Percentiles rank a stretch among this genome's conserved stretches.
Conservation (phyloP, 1,284 basidiomycete genomes). For the Nidula niveotomentosa region DNA sequence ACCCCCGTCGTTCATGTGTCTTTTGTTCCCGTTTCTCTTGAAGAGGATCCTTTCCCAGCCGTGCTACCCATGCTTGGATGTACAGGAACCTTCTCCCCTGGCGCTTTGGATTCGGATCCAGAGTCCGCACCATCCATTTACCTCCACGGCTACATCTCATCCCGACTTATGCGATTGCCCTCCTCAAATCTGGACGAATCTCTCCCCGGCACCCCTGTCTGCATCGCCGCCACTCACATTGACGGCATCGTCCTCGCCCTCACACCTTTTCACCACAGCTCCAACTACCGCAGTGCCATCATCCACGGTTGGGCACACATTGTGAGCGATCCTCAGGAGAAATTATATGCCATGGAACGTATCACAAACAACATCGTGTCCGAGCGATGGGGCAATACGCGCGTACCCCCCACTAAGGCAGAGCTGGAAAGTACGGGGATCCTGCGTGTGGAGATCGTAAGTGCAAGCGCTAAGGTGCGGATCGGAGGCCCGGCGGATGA, state of each 20-base stretch:
- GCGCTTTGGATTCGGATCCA: conserved; percentile 4
- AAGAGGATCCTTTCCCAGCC: conserved; percentile 21
- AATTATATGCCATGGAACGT: conserved; percentile 14
- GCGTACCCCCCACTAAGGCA: conserved; percentile 17
- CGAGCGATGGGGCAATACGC: conserved; percentile 17
- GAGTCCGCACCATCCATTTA: conserved; percentile 10
- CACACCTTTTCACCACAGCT: conserved; percentile 22
- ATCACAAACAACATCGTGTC: conserved; percentile 17
- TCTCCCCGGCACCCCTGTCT: conserved; percentile 17
- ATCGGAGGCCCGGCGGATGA: conserved; percentile 15
- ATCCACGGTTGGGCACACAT: conserved; percentile 16
- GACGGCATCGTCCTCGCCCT: conserved; percentile 21
- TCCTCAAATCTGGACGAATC: conserved; percentile 6
- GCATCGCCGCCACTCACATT: conserved; percentile 18
- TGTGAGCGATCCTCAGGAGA: conserved; percentile 16
- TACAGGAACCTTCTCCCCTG: conserved; percentile 12
- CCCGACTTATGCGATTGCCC: conserved; percentile 18
- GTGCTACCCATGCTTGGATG: conserved; percentile 22
- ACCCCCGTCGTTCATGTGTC: conserved; percentile 19
- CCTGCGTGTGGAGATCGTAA: conserved; percentile 18
- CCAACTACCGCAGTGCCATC: conserved; percentile 21
- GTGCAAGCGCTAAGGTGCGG: conserved; percentile 20
- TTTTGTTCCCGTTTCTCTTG: conserved; percentile 15
- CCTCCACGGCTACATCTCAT: conserved; percentile 17
- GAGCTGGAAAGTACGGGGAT: conserved; percentile 18